These are phyloP conservation scores for Sugiyamaella xylanicola DNA, from an alignment of 1,139 yeast genomes.

Conservation along the genomic window DNA sequence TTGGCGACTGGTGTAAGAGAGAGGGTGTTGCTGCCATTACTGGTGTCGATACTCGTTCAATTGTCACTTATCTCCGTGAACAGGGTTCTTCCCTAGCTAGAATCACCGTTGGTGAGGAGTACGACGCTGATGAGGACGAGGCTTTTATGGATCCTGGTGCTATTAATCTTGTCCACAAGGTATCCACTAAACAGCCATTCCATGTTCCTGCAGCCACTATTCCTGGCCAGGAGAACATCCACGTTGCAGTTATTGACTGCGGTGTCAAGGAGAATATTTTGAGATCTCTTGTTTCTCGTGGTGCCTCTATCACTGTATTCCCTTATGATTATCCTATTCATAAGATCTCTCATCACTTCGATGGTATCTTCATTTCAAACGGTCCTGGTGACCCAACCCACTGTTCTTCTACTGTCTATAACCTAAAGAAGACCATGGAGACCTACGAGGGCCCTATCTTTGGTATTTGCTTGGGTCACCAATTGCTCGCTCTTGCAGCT, in stretches of 20 bases:
- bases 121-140: constrained; percentile 88
- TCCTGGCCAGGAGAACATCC: constrained; percentile 55
- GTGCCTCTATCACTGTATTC: constrained; percentile 93
- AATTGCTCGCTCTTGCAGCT: constrained; percentile 87
- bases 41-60: constrained; percentile 95
- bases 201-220: constrained; percentile 68
- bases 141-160: constrained; percentile 93
- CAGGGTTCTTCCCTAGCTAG: constrained; percentile 92
- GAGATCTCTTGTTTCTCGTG: constrained; percentile 90
- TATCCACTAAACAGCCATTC: constrained; percentile 93
- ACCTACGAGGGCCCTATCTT: constrained; percentile 80
- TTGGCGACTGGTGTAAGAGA: constrained; percentile 94
- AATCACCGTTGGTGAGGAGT: constrained; percentile 85
- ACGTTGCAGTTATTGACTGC: constrained; percentile 92
- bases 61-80: constrained; percentile 90
- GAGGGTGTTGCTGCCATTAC: constrained; percentile 96
- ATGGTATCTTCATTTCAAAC: constrained; percentile 91
- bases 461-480: constrained; percentile 97
- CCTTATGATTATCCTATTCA: constrained; percentile 94
- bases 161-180: constrained; percentile 87
- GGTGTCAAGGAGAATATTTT: constrained; percentile 97
- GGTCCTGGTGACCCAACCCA: constrained; percentile 99
- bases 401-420: constrained; percentile 76
- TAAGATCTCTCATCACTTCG: constrained; percentile 87
- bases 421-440: constrained; percentile 72